Evolutionary conservation across 2,329 filamentous ascomycete genomes (phyloP).

Genomic region (Pseudogymnoascus sp.): DNA sequence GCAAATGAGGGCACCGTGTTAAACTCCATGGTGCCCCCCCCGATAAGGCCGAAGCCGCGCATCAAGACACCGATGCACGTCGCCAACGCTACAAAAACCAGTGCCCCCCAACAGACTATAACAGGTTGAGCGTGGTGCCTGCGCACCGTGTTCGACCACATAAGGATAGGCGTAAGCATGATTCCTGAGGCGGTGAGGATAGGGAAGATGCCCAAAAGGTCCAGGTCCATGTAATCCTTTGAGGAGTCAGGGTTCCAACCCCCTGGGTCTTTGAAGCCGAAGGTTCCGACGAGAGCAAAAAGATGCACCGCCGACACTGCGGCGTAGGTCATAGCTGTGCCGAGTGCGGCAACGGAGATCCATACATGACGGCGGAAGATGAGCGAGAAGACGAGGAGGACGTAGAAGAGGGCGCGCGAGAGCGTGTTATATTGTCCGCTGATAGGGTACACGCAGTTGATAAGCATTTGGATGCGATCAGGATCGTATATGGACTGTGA

Average conservation of each 20-base stretch:
- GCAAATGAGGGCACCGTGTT: not conserved
- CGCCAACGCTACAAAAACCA: not conserved
- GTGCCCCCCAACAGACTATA: constrained; percentile 11
- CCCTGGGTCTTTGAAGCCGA: not conserved
- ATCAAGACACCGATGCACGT: constrained; percentile 10
- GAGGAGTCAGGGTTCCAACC: not conserved
- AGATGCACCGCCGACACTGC: constrained; percentile 10
- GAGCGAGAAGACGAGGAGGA: constrained; percentile 11
- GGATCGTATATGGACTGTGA: not conserved
- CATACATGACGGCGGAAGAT: constrained; percentile 11
- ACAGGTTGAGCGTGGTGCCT: constrained; percentile 9
- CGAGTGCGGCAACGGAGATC: constrained; percentile 12
- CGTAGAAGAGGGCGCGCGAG: constrained; percentile 8
- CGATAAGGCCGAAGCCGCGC: constrained; percentile 2
- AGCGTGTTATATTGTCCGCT: constrained; percentile 13
- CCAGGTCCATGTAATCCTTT: not conserved
- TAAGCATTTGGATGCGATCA: not conserved
- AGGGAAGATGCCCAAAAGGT: constrained; percentile 10
- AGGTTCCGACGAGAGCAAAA: constrained; percentile 3
- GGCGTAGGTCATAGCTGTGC: constrained; percentile 10
- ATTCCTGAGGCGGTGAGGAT: constrained; percentile 11
- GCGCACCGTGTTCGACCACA: constrained; percentile 11
- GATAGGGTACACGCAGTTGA: constrained; percentile 8
- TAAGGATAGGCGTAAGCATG: constrained; percentile 12
- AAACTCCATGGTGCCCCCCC: constrained; percentile 9